These are phyloP conservation scores for Aspergillus fischeri DNA, from an alignment of 2,329 filamentous ascomycete genomes.

Conservation along the genomic window DNA sequence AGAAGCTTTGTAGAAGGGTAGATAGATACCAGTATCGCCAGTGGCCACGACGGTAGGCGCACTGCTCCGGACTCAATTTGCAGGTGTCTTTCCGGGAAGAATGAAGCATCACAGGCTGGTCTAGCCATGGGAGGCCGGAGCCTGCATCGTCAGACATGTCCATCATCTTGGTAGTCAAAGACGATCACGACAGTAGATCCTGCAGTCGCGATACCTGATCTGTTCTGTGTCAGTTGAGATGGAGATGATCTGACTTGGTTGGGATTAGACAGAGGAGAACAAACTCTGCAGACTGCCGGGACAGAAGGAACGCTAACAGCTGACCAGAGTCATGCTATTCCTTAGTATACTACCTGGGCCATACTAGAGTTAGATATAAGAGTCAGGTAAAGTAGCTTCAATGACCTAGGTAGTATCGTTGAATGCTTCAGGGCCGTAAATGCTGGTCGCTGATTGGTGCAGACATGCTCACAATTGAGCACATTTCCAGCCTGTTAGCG, in stretches of 20 bases:
- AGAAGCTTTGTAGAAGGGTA: background rate
- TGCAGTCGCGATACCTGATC: background rate
- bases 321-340: too few species aligned
- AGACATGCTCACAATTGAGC: conserved; percentile 26
- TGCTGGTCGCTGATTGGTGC: conserved; percentile 8
- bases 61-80: conserved; percentile 27
- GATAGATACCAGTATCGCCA: conserved; percentile 31
- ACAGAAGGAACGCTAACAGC: too few species aligned
- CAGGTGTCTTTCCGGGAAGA: conserved; percentile 26
- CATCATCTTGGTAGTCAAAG: conserved; percentile 9
- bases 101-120: conserved; percentile 30
- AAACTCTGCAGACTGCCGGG: too few species aligned
- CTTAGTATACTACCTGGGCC: too few species aligned
- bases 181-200: background rate
- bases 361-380: too few species aligned
- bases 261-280: background rate
- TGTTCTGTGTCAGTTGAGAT: background rate
- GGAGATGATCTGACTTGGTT: background rate
- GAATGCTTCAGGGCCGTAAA: too few species aligned
- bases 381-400: too few species aligned
- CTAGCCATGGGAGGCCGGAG: conserved; percentile 25
- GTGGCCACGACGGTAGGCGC: conserved; percentile 21
- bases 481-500: conserved; percentile 13
- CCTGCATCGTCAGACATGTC: conserved; percentile 7
- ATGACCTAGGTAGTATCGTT: too few species aligned